Conservation (phyloP, 176 grass and related monocot species). For the Ensete glaucum region DNA sequence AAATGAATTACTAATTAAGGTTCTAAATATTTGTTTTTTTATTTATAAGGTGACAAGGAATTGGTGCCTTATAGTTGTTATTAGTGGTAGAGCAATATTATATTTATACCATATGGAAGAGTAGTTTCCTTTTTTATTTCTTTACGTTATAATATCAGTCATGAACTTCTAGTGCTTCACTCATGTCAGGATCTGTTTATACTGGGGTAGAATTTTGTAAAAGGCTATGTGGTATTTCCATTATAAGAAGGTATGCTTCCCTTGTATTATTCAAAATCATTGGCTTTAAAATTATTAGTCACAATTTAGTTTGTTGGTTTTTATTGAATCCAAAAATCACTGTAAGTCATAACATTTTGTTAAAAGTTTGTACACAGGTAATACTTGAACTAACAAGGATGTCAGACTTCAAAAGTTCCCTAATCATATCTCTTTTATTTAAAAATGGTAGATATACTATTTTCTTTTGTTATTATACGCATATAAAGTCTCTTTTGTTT, state of each 20-base stretch:
- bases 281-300: not conserved
- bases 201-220: conserved; percentile 92
- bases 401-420: too few species aligned
- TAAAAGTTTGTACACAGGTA: too few species aligned
- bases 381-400: too few species aligned
- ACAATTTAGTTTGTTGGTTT: not conserved
- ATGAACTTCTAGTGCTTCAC: not conserved
- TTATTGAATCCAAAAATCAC: not conserved
- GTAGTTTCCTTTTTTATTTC: not conserved
- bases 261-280: not conserved
- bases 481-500: too few species aligned
- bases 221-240: conserved; percentile 94
- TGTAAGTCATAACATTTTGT: not conserved
- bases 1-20: too few species aligned
- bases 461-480: too few species aligned
- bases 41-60: too few species aligned
- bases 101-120: not conserved
- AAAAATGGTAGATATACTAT: not conserved
- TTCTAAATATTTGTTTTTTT: too few species aligned
- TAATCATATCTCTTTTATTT: not conserved
- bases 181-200: conserved; percentile 64
- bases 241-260: conserved; percentile 84
- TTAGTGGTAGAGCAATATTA: too few species aligned
- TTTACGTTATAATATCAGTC: not conserved
- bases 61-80: too few species aligned